Conservation (phyloP, 345 rosid species). For the Eucalyptus leucophloia region DNA sequence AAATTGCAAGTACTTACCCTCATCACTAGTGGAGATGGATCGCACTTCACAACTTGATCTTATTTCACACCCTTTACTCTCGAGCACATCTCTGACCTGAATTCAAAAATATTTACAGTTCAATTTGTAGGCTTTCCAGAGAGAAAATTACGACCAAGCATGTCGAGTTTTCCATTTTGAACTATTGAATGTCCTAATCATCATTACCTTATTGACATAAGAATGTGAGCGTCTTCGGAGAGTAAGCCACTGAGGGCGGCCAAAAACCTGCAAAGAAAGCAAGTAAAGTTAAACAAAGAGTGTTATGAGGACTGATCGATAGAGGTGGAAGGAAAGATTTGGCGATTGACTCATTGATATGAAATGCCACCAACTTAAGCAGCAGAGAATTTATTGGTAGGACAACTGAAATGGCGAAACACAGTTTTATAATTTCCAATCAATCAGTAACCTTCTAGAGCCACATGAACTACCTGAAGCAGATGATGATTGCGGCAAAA, state of each 20-base stretch:
- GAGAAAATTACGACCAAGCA: not conserved
- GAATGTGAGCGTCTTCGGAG: conserved; percentile 49
- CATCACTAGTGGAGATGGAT: conserved; percentile 25
- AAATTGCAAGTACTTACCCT: conserved; percentile 14
- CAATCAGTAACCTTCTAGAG: not conserved
- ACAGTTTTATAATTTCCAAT: not conserved
- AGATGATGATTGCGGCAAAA: conserved; percentile 79
- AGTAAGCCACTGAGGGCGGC: conserved; percentile 87
- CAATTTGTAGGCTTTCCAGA: not conserved
- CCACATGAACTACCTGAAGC: conserved; percentile 45
- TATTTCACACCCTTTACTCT: conserved; percentile 51
- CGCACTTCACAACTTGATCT: conserved; percentile 40
- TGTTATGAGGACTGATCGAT: not conserved
- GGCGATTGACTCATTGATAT: not conserved
- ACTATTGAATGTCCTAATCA: not conserved
- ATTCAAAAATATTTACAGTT: not conserved
- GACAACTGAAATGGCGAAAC: not conserved
- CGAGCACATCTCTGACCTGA: conserved; percentile 60
- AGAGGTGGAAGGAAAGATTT: not conserved
- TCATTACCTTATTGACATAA: conserved; percentile 51
- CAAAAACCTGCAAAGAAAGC: conserved; percentile 40
- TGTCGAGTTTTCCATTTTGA: not conserved
- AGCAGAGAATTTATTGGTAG: not conserved
- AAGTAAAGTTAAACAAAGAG: not conserved
- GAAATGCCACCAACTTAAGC: not conserved